Percentiles rank a stretch among this genome's conserved stretches.
Conservation (phyloP, 2,329 filamentous ascomycete genomes). For the Fusarium sp. region DNA sequence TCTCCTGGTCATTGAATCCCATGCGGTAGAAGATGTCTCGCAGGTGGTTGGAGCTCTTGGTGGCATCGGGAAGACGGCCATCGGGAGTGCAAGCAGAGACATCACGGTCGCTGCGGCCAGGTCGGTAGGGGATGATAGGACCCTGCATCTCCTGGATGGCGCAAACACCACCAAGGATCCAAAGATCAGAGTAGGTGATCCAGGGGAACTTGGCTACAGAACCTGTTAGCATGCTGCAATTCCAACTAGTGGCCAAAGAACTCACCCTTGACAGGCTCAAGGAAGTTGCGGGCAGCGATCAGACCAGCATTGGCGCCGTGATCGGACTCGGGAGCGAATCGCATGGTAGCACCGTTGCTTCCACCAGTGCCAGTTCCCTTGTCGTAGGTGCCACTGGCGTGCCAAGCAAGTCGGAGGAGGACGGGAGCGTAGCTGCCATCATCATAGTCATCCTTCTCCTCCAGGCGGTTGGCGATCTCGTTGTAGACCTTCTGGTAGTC, state of each 20-base stretch:
- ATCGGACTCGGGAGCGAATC: constrained; percentile 87
- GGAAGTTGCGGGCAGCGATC: constrained; percentile 87
- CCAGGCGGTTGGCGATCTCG: constrained; percentile 80
- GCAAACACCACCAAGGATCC: constrained; percentile 88
- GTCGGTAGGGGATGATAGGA: constrained; percentile 87
- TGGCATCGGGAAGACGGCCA: constrained; percentile 84
- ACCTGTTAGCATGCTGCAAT: constrained; percentile 11
- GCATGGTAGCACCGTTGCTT: constrained; percentile 97
- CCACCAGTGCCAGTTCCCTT: constrained; percentile 89
- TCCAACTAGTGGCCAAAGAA: constrained; percentile 8
- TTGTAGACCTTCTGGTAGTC: constrained; percentile 98
- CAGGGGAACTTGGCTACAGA: constrained; percentile 79
- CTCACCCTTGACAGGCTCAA: constrained; percentile 88
- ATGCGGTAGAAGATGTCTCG: constrained; percentile 95
- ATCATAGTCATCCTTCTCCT: constrained; percentile 95
- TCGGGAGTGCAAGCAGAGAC: constrained; percentile 90
- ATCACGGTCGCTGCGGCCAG: constrained; percentile 85
- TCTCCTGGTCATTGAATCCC: constrained; percentile 98
- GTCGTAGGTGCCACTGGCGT: constrained; percentile 92
- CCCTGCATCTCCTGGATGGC: constrained; percentile 97
- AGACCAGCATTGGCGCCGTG: constrained; percentile 96
- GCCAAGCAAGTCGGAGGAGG: constrained; percentile 91
- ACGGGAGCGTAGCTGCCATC: constrained; percentile 97
- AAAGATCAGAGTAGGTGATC: constrained; percentile 97
- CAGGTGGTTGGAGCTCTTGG: constrained; percentile 83